Conservation (phyloP, 108 stramenopile species). For the Nitzschia inconspicua region DNA sequence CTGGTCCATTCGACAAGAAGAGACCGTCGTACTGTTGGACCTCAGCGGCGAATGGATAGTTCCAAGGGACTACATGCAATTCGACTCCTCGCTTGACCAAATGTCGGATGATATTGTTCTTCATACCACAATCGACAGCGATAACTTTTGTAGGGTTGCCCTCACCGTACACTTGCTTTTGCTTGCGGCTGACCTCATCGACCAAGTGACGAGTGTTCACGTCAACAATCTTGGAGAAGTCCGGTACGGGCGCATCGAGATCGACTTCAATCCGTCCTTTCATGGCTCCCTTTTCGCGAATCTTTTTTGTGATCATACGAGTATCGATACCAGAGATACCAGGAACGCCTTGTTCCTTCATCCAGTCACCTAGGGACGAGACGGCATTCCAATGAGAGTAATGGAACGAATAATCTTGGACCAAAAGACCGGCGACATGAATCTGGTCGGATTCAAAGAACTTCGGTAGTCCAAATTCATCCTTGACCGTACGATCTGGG, state of each 20-base stretch:
- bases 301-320: conserved; percentile 95
- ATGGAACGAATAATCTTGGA: conserved; percentile 90
- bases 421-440: conserved; percentile 90
- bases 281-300: conserved; percentile 93
- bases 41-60: conserved; percentile 87
- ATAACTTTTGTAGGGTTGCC: conserved; percentile 90
- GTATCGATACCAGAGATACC: conserved; percentile 95
- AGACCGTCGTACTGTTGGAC: conserved; percentile 91
- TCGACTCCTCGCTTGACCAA: conserved; percentile 91
- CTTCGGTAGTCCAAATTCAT: conserved; percentile 86
- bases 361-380: conserved; percentile 92
- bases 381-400: conserved; percentile 97
- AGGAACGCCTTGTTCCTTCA: conserved; percentile 93
- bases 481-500: conserved; percentile 76
- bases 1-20: conserved; percentile 97
- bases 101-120: conserved; percentile 97
- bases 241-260: conserved; percentile 46
- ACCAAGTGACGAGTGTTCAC: conserved; percentile 91
- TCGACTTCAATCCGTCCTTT: conserved; percentile 90
- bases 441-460: conserved; percentile 93
- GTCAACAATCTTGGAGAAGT: conserved; percentile 60
- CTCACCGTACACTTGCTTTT: conserved; percentile 79
- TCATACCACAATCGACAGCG: conserved; percentile 98
- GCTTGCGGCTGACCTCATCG: conserved; percentile 88
- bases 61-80: conserved; percentile 93